Conservation (phyloP, 2,329 filamentous ascomycete species). For the Bipolaris cookei region DNA sequence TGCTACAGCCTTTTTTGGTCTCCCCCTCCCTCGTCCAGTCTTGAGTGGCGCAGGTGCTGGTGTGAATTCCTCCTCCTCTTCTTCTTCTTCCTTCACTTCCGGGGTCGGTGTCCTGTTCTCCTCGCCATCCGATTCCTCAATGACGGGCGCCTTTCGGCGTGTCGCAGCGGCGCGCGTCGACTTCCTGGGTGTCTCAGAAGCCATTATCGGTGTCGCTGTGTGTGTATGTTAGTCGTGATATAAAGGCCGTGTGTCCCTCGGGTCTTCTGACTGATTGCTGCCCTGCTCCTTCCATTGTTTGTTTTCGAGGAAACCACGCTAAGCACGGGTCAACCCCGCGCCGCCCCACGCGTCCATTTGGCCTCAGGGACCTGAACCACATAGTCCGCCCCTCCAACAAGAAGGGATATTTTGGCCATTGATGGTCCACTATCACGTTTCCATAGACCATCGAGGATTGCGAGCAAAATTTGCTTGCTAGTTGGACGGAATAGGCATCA, state of each 20-base stretch:
- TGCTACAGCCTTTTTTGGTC: constrained; percentile 52
- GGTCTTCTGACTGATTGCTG: constrained; percentile 13
- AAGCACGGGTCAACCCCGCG: constrained; percentile 29
- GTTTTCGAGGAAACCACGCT: constrained; percentile 29
- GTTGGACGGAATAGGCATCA: not conserved
- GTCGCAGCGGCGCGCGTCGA: constrained; percentile 66
- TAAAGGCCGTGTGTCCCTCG: constrained; percentile 13
- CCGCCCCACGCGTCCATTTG: constrained; percentile 9
- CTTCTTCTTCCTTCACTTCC: constrained; percentile 64
- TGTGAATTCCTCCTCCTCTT: constrained; percentile 83
- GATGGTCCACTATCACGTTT: not conserved
- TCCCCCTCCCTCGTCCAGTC: constrained; percentile 62
- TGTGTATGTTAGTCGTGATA: constrained; percentile 15
- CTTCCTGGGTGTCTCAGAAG: constrained; percentile 55
- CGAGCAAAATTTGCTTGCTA: not conserved
- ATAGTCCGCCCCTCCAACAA: not conserved
- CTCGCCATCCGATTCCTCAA: constrained; percentile 79
- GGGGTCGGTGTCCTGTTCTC: constrained; percentile 66
- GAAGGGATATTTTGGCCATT: not conserved
- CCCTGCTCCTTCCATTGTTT: constrained; percentile 20
- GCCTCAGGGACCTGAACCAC: not conserved
- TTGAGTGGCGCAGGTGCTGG: constrained; percentile 73
- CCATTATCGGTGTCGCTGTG: constrained; percentile 43
- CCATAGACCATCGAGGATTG: not conserved
- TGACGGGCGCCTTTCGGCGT: constrained; percentile 70